Evolutionary conservation across 2,329 filamentous ascomycete species (phyloP), one percentile per base, ranked within the genome.

Genomic region (Geoglossum cookeanum): DNA sequence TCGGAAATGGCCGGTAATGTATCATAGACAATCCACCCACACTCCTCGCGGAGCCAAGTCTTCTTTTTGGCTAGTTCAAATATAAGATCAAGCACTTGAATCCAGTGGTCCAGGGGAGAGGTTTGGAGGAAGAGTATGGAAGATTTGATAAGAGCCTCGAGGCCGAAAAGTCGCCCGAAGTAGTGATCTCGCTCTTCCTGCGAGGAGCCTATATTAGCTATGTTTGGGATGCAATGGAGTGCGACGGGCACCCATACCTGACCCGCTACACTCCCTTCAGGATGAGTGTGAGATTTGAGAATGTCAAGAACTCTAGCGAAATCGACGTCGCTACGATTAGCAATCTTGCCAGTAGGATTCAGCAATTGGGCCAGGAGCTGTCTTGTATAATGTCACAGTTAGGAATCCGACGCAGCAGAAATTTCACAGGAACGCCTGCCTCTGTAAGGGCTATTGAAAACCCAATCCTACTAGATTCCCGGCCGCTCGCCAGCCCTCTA

Each of bases 371-470:
- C 30, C 53, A 60, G 39, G 61, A 57, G 49, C 49, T 53, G 29
- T 79, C 71, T 35, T 68, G 69, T 35, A 82, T 65, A 0, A 78
- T 71, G 57, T 72, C 76, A 27, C 80, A 66, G 33, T 69, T 64
- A 8, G 70, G 68, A 15, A 76, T 65, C 5, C 71, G 65, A 45
- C 73, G 69, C 13, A 72, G 63, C 1, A 79, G 79, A 64, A 85
- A 85, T 35, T 4, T 90, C 70, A 64, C 91, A 80, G 3, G 79
- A 76, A 49, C 95, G 68, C 47, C 30, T 7, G 94, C 72, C 69
- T 96, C 90, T 0, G 89, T 85, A 62, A 97, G 72, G 0, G 91
- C 91, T 57, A 96, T 76, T 57, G 88, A 94, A 68, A 94, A 96
- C 3, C 92, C 92, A 55, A 92, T 73, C 30, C 92, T 79, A 17